A percentile compares a stretch with the other conserved stretches of the same genome.
Conservation (phyloP, 768 basidiomycete species). For the Leucosporidium scottii region DNA sequence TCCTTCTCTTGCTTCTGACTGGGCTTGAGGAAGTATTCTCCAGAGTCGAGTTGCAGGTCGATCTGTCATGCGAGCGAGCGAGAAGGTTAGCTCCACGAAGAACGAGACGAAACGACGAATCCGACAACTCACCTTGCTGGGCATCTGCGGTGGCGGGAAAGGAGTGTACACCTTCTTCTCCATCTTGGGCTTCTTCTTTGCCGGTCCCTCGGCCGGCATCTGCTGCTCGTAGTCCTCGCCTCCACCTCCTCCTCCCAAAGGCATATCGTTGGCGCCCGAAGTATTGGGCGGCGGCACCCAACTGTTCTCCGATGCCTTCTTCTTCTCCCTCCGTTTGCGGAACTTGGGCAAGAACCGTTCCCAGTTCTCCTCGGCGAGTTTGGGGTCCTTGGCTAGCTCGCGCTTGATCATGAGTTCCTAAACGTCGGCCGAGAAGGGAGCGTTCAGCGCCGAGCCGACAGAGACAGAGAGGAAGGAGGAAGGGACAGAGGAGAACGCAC, state of each 20-base stretch:
- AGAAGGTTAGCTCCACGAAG: background rate
- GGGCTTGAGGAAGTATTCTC: slow-evolving; percentile 95
- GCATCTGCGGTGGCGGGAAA: slow-evolving; percentile 90
- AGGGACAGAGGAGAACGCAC: slow-evolving; percentile 44
- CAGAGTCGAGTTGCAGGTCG: slow-evolving; percentile 88
- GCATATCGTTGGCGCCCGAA: slow-evolving; percentile 49
- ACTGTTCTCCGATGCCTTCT: slow-evolving; percentile 53
- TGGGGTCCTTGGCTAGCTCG: slow-evolving; percentile 95
- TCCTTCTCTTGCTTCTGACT: slow-evolving; percentile 75
- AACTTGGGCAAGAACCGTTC: slow-evolving; percentile 95
- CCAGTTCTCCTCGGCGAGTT: slow-evolving; percentile 88
- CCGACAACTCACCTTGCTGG: slow-evolving; percentile 64
- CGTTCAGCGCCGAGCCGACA: background rate
- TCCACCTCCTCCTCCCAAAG: slow-evolving; percentile 51
- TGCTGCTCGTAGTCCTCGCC: slow-evolving; percentile 55
- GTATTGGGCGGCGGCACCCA: slow-evolving; percentile 2
- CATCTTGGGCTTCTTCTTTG: slow-evolving; percentile 95
- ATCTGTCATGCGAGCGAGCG: slow-evolving; percentile 47
- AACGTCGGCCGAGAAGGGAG: no score
- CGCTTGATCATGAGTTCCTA: slow-evolving; percentile 98
- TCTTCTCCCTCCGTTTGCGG: slow-evolving; percentile 84
- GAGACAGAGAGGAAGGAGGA: background rate
- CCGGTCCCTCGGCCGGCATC: slow-evolving; percentile 66
- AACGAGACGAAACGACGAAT: slow-evolving; percentile 2
- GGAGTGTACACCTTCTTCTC: slow-evolving; percentile 67